Evolutionary conservation across 495 filamentous ascomycete species (phyloP).

Genomic region (Penicillium lagena): DNA sequence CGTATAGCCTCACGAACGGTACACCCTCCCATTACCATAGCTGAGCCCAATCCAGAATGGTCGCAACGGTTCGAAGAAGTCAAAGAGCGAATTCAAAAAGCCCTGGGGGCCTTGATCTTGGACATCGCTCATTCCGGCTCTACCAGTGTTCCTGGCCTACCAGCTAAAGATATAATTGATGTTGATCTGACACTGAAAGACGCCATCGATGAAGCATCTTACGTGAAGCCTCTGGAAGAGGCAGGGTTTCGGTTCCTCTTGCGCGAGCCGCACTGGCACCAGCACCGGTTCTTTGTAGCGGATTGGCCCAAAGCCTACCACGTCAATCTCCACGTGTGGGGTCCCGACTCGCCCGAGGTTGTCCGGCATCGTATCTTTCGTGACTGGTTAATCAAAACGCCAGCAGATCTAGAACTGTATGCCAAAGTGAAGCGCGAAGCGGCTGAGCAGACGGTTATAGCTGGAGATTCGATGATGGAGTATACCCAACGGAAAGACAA

Average conservation of each 20-base stretch:
- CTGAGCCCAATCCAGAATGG: conserved; percentile 37
- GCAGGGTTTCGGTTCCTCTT: conserved; percentile 38
- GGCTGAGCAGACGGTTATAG: conserved; percentile 15
- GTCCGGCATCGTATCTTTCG: conserved; percentile 39
- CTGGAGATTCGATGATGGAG: conserved; percentile 26
- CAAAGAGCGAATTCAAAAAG: conserved; percentile 24
- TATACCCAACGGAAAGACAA: conserved; percentile 37
- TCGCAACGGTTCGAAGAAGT: conserved; percentile 23
- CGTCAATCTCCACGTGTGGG: conserved; percentile 44
- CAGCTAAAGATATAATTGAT: conserved; percentile 44
- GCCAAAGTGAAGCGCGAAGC: conserved; percentile 30
- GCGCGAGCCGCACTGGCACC: conserved; percentile 40
- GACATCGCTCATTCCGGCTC: conserved; percentile 37
- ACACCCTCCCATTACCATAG: conserved; percentile 21
- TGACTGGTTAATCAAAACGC: conserved; percentile 34
- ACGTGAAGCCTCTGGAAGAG: conserved; percentile 35
- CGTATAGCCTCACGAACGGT: conserved; percentile 3
- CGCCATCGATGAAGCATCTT: conserved; percentile 27
- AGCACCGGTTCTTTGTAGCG: conserved; percentile 38
- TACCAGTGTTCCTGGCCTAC: conserved; percentile 43
- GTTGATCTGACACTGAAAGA: conserved; percentile 40
- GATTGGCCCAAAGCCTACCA: conserved; percentile 18
- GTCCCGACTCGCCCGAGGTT: conserved; percentile 32
- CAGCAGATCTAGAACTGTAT: conserved; percentile 32
- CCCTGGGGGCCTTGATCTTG: conserved; percentile 18